Evolutionary conservation across 768 basidiomycete genomes (phyloP).

Genomic region (Porphyrellus cyaneotinctus): DNA sequence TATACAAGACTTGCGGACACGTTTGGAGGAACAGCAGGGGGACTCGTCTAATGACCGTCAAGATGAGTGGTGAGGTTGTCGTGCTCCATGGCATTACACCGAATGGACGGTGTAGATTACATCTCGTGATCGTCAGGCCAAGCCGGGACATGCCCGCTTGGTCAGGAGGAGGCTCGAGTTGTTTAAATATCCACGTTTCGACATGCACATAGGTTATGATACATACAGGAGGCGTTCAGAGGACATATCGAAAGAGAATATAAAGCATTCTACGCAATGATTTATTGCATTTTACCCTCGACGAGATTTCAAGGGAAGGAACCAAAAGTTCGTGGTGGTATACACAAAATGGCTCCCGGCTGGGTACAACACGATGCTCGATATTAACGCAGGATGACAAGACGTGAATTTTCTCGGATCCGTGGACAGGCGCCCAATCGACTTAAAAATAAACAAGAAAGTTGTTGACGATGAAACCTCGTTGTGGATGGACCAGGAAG

Average conservation of each 20-base stretch:
- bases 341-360: conserved; percentile 15
- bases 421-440: conserved; percentile 8
- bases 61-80: not conserved
- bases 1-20: conserved; percentile 14
- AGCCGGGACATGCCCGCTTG: too few species aligned
- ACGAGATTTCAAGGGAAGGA: conserved; percentile 2
- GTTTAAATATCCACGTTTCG: not conserved
- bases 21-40: conserved; percentile 2
- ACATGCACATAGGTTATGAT: conserved; percentile 15
- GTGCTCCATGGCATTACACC: not conserved
- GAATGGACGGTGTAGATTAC: too few species aligned
- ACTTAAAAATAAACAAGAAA: conserved; percentile 30
- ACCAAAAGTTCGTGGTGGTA: conserved; percentile 22
- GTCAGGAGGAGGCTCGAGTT: too few species aligned
- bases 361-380: conserved; percentile 27
- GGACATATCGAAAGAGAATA: conserved; percentile 18
- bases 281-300: conserved; percentile 11
- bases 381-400: conserved; percentile 22
- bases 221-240: conserved; percentile 15
- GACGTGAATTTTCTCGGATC: conserved; percentile 20
- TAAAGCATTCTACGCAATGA: conserved; percentile 18
- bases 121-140: too few species aligned
- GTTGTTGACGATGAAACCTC: conserved; percentile 2
- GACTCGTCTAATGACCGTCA: too few species aligned
- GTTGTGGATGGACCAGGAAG: not conserved